Conservation (phyloP, 73 alveolate species). For the Paramecium primaurelia region DNA sequence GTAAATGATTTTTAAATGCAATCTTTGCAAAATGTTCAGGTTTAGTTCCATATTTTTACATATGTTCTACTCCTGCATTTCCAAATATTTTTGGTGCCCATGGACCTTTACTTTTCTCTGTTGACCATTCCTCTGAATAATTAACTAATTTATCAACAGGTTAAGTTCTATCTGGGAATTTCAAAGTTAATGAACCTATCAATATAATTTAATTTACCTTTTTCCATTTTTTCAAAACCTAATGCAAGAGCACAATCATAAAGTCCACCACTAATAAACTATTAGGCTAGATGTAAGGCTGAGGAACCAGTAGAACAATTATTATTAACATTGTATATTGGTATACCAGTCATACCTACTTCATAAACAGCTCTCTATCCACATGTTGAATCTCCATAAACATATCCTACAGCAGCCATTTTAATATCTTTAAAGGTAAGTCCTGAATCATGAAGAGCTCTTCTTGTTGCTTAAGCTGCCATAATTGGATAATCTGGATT, state of each 20-base stretch:
- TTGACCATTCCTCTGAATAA: constrained; percentile 53
- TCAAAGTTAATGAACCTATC: background rate
- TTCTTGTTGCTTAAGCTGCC: constrained; percentile 71
- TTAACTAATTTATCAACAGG: constrained; percentile 71
- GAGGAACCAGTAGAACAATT: constrained; percentile 88
- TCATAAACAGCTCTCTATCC: constrained; percentile 85
- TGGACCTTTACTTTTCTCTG: constrained; percentile 74
- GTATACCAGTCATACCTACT: constrained; percentile 88
- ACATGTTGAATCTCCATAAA: constrained; percentile 85
- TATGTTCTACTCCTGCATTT: constrained; percentile 87
- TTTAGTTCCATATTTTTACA: constrained; percentile 82
- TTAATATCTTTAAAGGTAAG: constrained; percentile 62
- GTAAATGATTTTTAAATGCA: constrained; percentile 82
- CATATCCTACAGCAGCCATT: constrained; percentile 80
- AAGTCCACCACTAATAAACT: constrained; percentile 67
- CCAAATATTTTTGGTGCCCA: constrained; percentile 85
- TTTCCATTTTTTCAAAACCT: constrained; percentile 86
- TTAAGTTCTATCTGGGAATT: constrained; percentile 37
- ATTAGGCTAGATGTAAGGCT: constrained; percentile 73
- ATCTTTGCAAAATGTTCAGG: constrained; percentile 81
- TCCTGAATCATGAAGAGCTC: constrained; percentile 82
- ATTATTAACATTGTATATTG: constrained; percentile 80
- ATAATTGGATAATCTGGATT: constrained; percentile 78
- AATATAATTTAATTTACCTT: constrained; percentile 47
- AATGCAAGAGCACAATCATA: constrained; percentile 81